Base-by-base conservation (phyloP, 1,284 basidiomycete genomes). In the Microbotryum scabiosae region DNA sequence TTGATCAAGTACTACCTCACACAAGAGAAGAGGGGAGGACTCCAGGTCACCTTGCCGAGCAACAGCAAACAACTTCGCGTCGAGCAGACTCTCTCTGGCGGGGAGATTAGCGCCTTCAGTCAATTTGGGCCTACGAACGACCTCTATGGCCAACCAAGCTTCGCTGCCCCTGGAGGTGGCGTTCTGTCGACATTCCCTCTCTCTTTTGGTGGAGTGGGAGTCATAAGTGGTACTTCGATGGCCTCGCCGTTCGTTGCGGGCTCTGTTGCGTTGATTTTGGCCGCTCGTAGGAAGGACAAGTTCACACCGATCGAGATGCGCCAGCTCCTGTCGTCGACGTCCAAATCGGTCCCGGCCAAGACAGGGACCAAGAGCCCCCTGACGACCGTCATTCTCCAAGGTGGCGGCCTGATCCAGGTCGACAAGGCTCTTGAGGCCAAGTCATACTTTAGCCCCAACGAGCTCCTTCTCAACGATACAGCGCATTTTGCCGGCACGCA, bases 401-500 rank as follows among this genome's bases (percentile, higher is more conserved):
- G 43, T 12, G 80, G 84, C 21, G 86, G 86, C 23, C 72, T 86
- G 57, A 77, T 87, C 60, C 78, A 87, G 67, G 81, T 82, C 14
- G 83, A 80, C 73, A 78, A 81, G 61, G 85, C 85, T 0, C 75
- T 87, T 51, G 78, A 81, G 64, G 76, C 80, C 4, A 79, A 77
- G 12, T 82, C 83, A 9, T 30, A 9, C 28, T 75, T 87, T 36
- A 79, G 79, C 4, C 85, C 84, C 4, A 78, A 81, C 6, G 80
- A 84, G 71, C 74, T 87, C 23, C 73, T 83, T 60, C 75, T 87
- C 57, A 89, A 87, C 72, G 86, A 87, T 73, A 87, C 86, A 1
- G 79, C 81, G 0, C 75, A 85, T 71, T 82, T 83, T 70, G 73
- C 76, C 56, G 69, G 74, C 56, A 56, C 69, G 75, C 84, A 75